Evolutionary conservation across 2,329 filamentous ascomycete species (phyloP), one percentile per base, ranked within the genome.

Genomic region (Calonectria multiphialidica): DNA sequence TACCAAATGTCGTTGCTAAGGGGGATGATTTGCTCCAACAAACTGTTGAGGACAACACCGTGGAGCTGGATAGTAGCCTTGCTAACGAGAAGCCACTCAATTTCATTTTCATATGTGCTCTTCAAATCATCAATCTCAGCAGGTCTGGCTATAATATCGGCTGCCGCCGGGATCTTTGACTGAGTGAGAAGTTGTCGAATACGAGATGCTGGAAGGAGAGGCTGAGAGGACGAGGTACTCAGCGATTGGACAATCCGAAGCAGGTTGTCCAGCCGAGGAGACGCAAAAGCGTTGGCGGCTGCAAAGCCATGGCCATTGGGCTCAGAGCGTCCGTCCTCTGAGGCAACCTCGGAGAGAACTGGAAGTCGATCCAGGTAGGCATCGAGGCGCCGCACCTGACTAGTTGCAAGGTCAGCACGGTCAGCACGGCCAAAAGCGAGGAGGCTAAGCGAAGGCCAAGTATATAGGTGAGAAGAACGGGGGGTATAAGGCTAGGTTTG

Each of bases 41-140:
- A 88, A 0, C 90, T 92, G 77, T 92, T 92, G 76, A 98, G 86
- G 47, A 98, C 89, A 61, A 94, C 86, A 5, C 96, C 96, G 80
- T 98, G 97, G 1, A 93, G 92, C 80, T 98, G 96, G n/a, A 96
- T 91, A 0, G 96, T 94, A 5, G 96, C 96, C 83, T 98, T 99
- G 83, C 94, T 95, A 35, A 97, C 90, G 18, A 98, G 87, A 28
- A 98, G 86, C 97, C 97, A 98, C 83, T 98, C 93, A 62, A 98
- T 89, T 79, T 98, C 94, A 63, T 90, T 88, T 81, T 95, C 93
- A 79, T 94, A 93, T 21, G 87, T 85, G 70, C 79, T 87, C 76
- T 85, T 88, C 8, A 76, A 71, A 30, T 76, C 74, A 33, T 76
- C 75, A 28, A 79, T 76, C 13, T 81, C 74, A 35, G 70, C 72